Percentiles rank a stretch among this genome's conserved stretches.
Evolutionary conservation across 805 yeast genomes (phyloP).

Genomic region (Danielia reshetovae): DNA sequence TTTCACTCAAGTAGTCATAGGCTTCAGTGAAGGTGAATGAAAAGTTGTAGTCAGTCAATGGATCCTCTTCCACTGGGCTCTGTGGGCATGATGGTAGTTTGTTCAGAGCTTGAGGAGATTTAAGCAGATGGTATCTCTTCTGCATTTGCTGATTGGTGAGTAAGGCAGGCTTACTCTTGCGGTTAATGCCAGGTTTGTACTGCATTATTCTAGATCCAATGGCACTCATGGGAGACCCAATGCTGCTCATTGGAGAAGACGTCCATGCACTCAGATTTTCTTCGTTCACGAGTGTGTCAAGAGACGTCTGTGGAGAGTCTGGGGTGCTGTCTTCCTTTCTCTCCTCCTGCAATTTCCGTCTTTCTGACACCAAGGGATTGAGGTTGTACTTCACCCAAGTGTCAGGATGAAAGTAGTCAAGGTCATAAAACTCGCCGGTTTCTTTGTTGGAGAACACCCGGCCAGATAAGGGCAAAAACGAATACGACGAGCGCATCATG

Average conservation of each 20-base stretch:
- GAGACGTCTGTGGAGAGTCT: no score
- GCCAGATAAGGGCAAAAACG: conserved; percentile 74
- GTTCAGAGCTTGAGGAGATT: not conserved
- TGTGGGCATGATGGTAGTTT: conserved; percentile 9
- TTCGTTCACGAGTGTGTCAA: conserved; percentile 10
- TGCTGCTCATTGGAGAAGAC: no score
- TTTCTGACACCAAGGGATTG: conserved; percentile 63
- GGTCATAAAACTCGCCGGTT: conserved; percentile 53
- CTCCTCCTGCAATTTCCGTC: conserved; percentile 26
- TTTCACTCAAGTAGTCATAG: conserved; percentile 57
- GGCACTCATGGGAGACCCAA: conserved; percentile 8
- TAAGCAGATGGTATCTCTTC: conserved; percentile 16
- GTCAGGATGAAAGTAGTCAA: conserved; percentile 78
- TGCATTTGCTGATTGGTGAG: conserved; percentile 23
- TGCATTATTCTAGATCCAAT: conserved; percentile 21
- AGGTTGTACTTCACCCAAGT: conserved; percentile 75
- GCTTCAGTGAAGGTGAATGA: conserved; percentile 51
- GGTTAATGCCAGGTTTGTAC: conserved; percentile 11
- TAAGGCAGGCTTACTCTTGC: conserved; percentile 9
- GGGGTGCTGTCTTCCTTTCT: not conserved
- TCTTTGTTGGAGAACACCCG: conserved; percentile 62
- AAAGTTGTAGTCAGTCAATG: conserved; percentile 8
- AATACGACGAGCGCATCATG: conserved; percentile 81
- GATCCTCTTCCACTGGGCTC: conserved; percentile 9
- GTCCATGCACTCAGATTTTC: conserved; percentile 1